Evolutionary conservation across 306 rosid genomes (phyloP), one percentile per base, ranked within the genome.

Genomic region (Fragaria vesca): DNA sequence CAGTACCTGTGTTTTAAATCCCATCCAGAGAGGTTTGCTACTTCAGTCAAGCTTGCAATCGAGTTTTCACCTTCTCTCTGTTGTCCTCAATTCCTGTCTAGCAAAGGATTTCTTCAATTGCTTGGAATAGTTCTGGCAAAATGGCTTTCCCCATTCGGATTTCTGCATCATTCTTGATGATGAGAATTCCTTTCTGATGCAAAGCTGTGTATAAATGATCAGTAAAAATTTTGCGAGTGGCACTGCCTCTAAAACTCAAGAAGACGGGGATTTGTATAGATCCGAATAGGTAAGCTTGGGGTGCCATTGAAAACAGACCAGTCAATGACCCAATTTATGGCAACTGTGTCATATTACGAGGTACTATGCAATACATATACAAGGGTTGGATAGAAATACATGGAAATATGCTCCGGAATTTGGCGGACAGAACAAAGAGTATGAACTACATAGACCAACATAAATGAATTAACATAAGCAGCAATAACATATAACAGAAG

Each of bases 1-100:
- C 4, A 46, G 51, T 72, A 72, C 76, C 66, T 72, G 16, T 72
- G 16, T 34, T 72, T 54, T n/a, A 52, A 28, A 34, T 50, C 48
- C 63, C 63, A 72, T 34, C 76, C 48, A 0, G 65, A 17, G 6
- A 36, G 40, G 40, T 36, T 36, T 36, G 40, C 40, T 36, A 36
- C 40, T 36, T 54, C 66, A 73, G 40, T 36, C 40, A 73, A 73
- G 76, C 34, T 5, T 20, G 34, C 30, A 20, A 36, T 66, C 66
- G 36, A 0, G 6, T 73, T 32, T 73, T 38, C 4, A 73, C 66
- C 26, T 73, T 73, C 20, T 34, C 67, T 2, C 20, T 12, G n/a
- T 73, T 5, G 30, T 54, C 66, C 12, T 34, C 20, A 9, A 11
- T 34, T 73, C 32, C 4, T 73, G 46, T 42, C 4, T 0, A 6